phyloP scores from a whole-genome alignment of 2,329 filamentous ascomycete species.

The Boeremia exigua region DNA sequence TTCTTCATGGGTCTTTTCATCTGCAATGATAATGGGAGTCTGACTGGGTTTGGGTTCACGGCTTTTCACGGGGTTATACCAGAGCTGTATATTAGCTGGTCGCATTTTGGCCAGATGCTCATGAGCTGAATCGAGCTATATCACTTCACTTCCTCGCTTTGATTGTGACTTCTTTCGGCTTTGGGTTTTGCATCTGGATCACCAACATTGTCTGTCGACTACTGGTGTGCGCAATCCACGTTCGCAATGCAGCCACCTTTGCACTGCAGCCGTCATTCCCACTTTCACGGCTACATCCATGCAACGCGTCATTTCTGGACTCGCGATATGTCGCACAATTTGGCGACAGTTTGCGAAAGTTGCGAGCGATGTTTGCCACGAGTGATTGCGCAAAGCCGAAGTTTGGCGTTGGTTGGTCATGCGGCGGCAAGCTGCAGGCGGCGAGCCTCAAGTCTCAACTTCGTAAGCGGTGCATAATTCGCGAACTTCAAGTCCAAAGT shows the following conservation, averaged over 20 bases:
- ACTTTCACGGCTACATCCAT: background rate
- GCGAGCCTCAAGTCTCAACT: background rate
- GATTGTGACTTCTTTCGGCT: background rate
- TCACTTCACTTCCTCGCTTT: constrained; percentile 26
- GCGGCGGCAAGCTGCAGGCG: background rate
- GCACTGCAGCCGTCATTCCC: background rate
- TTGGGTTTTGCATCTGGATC: background rate
- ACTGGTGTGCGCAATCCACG: background rate
- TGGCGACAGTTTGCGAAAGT: background rate
- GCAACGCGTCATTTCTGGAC: background rate
- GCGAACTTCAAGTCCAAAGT: too few species aligned
- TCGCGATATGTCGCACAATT: background rate
- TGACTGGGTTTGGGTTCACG: constrained; percentile 65
- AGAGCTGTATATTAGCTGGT: constrained; percentile 69
- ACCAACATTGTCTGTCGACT: background rate
- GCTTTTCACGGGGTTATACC: constrained; percentile 58
- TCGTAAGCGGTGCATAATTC: background rate
- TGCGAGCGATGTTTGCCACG: background rate
- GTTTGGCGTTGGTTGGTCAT: background rate
- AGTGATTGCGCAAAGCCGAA: background rate
- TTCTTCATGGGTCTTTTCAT: constrained; percentile 61
- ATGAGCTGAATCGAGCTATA: constrained; percentile 51
- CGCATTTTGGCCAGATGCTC: constrained; percentile 54
- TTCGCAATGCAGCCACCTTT: background rate
- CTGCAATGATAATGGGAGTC: constrained; percentile 80